Conservation (phyloP, 495 filamentous ascomycete species). For the Clohesyomyces aquaticus region DNA sequence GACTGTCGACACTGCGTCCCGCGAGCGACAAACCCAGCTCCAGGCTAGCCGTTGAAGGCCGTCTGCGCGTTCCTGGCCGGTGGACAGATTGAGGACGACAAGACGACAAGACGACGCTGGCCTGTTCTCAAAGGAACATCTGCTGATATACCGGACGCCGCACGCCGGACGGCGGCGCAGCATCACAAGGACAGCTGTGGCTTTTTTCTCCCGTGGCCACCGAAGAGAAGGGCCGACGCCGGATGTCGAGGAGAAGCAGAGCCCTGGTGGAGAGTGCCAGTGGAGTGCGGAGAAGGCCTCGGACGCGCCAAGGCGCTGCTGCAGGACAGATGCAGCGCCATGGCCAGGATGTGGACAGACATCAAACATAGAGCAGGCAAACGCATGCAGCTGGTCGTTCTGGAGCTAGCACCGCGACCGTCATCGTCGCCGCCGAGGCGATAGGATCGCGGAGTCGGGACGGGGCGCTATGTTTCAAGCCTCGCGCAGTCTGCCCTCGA, state of each 20-base stretch:
- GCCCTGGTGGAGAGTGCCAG: too few relatives aligned
- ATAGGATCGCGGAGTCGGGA: slow-evolving; percentile 25
- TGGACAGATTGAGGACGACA: too few relatives aligned
- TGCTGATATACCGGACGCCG: not conserved
- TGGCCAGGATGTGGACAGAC: not conserved
- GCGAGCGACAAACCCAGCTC: not conserved
- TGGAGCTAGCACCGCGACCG: not conserved
- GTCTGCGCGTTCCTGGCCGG: slow-evolving; percentile 2
- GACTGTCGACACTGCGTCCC: not conserved
- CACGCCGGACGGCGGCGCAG: not conserved
- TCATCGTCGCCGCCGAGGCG: slow-evolving; percentile 5
- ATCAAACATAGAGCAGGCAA: not conserved
- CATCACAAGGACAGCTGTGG: slow-evolving; percentile 18
- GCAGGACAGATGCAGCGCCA: not conserved
- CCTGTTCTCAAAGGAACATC: not conserved
- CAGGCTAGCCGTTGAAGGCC: not conserved
- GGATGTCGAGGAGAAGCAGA: slow-evolving; percentile 5
- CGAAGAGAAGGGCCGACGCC: slow-evolving; percentile 6
- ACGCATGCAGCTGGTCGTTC: not conserved
- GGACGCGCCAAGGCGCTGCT: not conserved
- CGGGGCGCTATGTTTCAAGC: slow-evolving; percentile 28
- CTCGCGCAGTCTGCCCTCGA: not conserved
- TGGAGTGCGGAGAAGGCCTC: slow-evolving; percentile 10
- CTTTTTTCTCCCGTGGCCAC: not conserved
- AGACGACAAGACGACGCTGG: not conserved